Evolutionary conservation across 352 stramenopile species (phyloP).

Genomic region (Albugo laibachii): DNA sequence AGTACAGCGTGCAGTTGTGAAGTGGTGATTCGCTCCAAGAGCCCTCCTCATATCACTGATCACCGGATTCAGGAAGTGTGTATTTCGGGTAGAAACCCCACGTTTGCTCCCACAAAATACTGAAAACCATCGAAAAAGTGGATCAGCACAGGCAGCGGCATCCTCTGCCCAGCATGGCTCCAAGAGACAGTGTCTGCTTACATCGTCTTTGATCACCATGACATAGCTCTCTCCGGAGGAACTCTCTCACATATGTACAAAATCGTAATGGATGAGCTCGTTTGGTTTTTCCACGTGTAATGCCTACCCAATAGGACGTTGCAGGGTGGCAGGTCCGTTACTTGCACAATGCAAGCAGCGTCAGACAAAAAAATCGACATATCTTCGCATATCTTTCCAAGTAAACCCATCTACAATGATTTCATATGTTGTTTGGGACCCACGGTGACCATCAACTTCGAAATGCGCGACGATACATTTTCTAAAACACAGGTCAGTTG

Average conservation of each 20-base stretch:
- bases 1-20: not conserved
- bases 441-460: too few relatives aligned
- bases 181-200: constrained; percentile 11
- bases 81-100: too few relatives aligned
- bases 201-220: constrained; percentile 13
- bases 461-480: too few relatives aligned
- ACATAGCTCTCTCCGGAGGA: constrained; percentile 9
- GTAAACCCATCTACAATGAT: too few relatives aligned
- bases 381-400: too few relatives aligned
- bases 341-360: too few relatives aligned
- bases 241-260: constrained; percentile 7
- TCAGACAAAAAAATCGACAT: too few relatives aligned
- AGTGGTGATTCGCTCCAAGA: constrained; percentile 5
- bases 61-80: constrained; percentile 8
- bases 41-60: constrained; percentile 2
- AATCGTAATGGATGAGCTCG: constrained; percentile 19
- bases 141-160: not conserved
- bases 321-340: not conserved
- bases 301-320: not conserved
- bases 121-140: constrained; percentile 2
- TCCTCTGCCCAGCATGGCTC: constrained; percentile 1
- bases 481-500: too few relatives aligned
- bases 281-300: constrained; percentile 13
- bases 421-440: too few relatives aligned
- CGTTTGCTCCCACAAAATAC: constrained; percentile 6